Evolutionary conservation across 805 yeast genomes (phyloP).

Genomic region (Tetrapisispora nanseiensis): DNA sequence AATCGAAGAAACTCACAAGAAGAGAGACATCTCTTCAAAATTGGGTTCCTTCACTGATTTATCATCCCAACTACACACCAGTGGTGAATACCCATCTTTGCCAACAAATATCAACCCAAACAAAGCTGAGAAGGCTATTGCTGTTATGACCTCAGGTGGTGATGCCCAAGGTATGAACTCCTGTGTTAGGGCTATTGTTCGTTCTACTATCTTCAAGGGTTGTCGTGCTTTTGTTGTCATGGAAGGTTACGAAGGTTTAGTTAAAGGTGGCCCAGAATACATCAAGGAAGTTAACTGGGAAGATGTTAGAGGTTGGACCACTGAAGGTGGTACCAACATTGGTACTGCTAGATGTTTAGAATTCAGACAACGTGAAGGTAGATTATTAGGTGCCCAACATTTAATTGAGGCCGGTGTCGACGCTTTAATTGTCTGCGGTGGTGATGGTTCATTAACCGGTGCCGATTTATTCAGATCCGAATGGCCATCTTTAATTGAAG

Average conservation of each 20-base stretch:
- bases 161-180: constrained; percentile 80
- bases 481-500: constrained; percentile 64
- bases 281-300: constrained; percentile 61
- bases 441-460: constrained; percentile 77
- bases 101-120: constrained; percentile 13
- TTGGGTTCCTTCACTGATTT: constrained; percentile 19
- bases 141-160: constrained; percentile 76
- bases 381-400: constrained; percentile 54
- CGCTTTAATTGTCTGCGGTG: constrained; percentile 73
- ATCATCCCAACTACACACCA: constrained; percentile 12
- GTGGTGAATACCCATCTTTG: constrained; percentile 15
- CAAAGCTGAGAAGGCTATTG: constrained; percentile 39
- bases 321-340: constrained; percentile 66
- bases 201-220: constrained; percentile 55
- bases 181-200: constrained; percentile 60
- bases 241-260: constrained; percentile 71
- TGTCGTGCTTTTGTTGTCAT: constrained; percentile 59
- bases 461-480: constrained; percentile 69
- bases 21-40: constrained; percentile 14
- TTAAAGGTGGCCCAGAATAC: constrained; percentile 45
- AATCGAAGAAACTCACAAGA: background rate
- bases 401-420: constrained; percentile 64
- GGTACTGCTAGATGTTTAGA: constrained; percentile 71
- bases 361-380: constrained; percentile 57
- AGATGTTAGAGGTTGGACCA: constrained; percentile 61